Conservation (phyloP, 768 basidiomycete species). For the Favolaschia claudopus region DNA sequence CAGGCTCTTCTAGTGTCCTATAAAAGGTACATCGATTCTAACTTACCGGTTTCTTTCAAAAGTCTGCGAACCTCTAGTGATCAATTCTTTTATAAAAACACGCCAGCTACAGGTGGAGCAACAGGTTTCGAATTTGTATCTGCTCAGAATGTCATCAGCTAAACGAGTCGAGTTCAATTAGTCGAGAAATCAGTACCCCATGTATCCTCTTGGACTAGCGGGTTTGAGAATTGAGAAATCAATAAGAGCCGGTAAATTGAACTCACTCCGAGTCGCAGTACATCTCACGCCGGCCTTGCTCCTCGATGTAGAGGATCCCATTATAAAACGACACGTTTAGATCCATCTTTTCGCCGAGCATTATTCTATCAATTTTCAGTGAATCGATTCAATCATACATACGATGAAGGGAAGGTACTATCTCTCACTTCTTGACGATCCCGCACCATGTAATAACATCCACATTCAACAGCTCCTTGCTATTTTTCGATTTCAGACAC, state of each 20-base stretch:
- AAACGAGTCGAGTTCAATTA: background rate
- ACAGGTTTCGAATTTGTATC: slow-evolving; percentile 15
- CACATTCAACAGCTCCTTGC: slow-evolving; percentile 7
- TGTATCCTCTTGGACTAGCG: background rate
- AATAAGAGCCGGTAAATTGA: background rate
- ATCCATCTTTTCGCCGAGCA: background rate
- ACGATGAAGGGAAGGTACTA: too few species aligned
- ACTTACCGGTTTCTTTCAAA: too few species aligned
- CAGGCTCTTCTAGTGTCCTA: too few species aligned
- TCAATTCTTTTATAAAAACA: too few species aligned
- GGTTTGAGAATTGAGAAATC: background rate
- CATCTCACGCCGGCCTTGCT: background rate
- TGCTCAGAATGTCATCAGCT: too few species aligned
- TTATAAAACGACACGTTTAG: slow-evolving; percentile 11
- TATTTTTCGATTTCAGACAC: background rate
- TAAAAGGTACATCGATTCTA: too few species aligned
- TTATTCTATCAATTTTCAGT: background rate
- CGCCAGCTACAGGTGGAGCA: slow-evolving; percentile 3
- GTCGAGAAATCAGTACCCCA: background rate
- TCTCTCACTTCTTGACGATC: slow-evolving; percentile 5
- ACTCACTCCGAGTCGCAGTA: background rate
- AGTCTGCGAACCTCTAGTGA: too few species aligned
- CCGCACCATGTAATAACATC: slow-evolving; percentile 18
- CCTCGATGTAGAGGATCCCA: slow-evolving; percentile 19
- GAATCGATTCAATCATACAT: too few species aligned